Evolutionary conservation across 2,329 filamentous ascomycete genomes (phyloP).

Genomic region (Hymenoscyphus salicellus): DNA sequence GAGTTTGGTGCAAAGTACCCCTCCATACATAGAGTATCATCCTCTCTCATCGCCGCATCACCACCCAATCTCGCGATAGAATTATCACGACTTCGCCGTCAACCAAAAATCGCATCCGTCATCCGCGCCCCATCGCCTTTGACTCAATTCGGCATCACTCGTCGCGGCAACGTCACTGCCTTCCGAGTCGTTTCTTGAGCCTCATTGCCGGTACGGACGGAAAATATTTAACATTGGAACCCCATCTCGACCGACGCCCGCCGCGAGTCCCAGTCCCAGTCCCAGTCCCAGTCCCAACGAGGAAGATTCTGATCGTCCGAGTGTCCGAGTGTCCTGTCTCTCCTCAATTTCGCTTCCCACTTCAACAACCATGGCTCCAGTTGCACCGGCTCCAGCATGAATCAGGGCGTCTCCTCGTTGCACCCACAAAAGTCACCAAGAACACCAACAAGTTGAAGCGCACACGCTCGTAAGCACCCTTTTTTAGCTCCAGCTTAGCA

Average conservation of each 20-base stretch:
- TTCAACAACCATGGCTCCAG: conserved; percentile 8
- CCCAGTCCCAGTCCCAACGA: neutral
- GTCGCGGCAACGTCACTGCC: conserved; percentile 2
- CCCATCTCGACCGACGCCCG: neutral
- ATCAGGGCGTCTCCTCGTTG: neutral
- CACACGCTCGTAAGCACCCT: neutral
- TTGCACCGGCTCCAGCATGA: conserved; percentile 11
- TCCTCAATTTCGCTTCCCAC: conserved; percentile 12
- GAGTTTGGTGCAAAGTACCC: neutral
- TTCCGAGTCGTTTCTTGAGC: conserved; percentile 3
- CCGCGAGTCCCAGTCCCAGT: neutral
- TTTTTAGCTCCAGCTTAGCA: neutral
- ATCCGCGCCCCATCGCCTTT: neutral
- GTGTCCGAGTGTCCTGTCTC: conserved; percentile 11
- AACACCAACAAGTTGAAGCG: neutral
- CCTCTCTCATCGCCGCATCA: neutral
- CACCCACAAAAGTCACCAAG: neutral
- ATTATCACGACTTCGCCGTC: neutral
- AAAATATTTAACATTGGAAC: neutral
- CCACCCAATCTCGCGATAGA: neutral
- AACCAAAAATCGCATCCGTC: neutral
- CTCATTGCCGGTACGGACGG: conserved; percentile 1
- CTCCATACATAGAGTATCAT: neutral
- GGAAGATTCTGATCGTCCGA: conserved; percentile 10
- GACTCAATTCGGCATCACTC: neutral